These are phyloP conservation scores for Lactuca sativa DNA, from an alignment of 129 eudicot species.

Conservation along the genomic window DNA sequence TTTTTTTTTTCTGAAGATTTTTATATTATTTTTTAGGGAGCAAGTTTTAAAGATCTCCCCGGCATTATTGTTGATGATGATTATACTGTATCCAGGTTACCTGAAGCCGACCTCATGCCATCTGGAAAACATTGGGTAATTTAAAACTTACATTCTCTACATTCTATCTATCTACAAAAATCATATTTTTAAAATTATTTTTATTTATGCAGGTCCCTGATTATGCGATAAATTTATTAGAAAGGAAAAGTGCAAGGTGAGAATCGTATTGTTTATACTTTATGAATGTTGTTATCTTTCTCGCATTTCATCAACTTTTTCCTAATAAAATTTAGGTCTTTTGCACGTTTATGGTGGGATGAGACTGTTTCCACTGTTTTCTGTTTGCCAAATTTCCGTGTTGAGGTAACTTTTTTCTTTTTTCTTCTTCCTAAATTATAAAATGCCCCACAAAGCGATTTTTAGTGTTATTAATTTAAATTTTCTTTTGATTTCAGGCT, in stretches of 20 bases:
- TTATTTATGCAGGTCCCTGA: slow-evolving; percentile 51
- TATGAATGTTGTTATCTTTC: not conserved
- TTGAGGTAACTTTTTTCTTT: slow-evolving; percentile 46
- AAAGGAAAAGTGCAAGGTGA: slow-evolving; percentile 45
- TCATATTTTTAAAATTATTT: not conserved
- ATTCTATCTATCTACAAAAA: not conserved
- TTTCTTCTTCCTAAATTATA: not conserved
- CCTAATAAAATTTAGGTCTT: slow-evolving; percentile 41
- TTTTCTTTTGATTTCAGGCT: slow-evolving; percentile 28
- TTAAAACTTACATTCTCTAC: not conserved
- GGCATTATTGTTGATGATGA: slow-evolving; percentile 50
- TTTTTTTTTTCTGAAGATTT: not conserved
- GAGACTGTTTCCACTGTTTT: slow-evolving; percentile 59
- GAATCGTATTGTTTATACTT: slow-evolving; percentile 11
- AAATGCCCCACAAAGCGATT: not conserved
- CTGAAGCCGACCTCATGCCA: slow-evolving; percentile 49
- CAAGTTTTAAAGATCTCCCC: slow-evolving; percentile 69
- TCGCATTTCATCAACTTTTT: not conserved
- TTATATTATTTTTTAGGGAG: slow-evolving; percentile 46
- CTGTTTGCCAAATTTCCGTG: slow-evolving; percentile 45
- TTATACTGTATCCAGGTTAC: slow-evolving; percentile 47
- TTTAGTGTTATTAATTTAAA: not conserved
- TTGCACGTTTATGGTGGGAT: slow-evolving; percentile 73
- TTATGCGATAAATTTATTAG: slow-evolving; percentile 50
- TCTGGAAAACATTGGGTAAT: slow-evolving; percentile 65